Base-by-base conservation (phyloP, 73 alveolate genomes). In the Durusdinium trenchii region DNA sequence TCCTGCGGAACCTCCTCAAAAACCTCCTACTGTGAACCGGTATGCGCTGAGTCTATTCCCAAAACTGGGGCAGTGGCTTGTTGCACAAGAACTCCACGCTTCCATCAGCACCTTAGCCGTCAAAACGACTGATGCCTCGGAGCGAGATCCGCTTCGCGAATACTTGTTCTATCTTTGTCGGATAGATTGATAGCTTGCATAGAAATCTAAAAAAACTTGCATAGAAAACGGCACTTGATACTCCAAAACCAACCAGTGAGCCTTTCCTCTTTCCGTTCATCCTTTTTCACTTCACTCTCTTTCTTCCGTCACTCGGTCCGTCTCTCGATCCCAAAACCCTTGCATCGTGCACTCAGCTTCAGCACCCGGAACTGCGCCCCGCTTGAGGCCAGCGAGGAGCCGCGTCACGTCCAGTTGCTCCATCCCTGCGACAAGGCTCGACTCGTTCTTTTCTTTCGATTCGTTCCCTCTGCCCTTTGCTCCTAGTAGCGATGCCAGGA, bases 371-470 rank as follows among this genome's bases (percentile, higher is more conserved):
- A 86, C 83, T 16, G 48, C 60, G 38, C 95, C 62, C 14, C 95
- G 82, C 36, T 60, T 82, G 47, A 86, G 69, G 47, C 95, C 95
- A 5, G 84, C 82, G 30, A 86, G 83, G n/a, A 86, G 83, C 32
- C 95, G 95, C 51, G 84, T 60, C 42, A 86, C 83, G 47, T 86
- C 95, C 84, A 86, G 23, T 36, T 67, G 84, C 75, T 64, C 52
- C 84, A 26, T 78, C 42, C 62, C 79, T 64, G n/a, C n/a, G n/a
- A n/a, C n/a, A n/a, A n/a, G n/a, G n/a, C n/a, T n/a, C n/a, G n/a
- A n/a, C n/a, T n/a, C n/a, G n/a, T n/a, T n/a, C n/a, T n/a, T n/a
- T n/a, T n/a, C n/a, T n/a, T n/a, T n/a, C n/a, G n/a, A n/a, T n/a
- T n/a, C n/a, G n/a, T n/a, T n/a, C n/a, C n/a, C n/a, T n/a, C n/a